Percentiles rank a stretch among this genome's conserved stretches.
Conservation (phyloP, 1,139 yeast genomes). For the Scheffersomyces titani region DNA sequence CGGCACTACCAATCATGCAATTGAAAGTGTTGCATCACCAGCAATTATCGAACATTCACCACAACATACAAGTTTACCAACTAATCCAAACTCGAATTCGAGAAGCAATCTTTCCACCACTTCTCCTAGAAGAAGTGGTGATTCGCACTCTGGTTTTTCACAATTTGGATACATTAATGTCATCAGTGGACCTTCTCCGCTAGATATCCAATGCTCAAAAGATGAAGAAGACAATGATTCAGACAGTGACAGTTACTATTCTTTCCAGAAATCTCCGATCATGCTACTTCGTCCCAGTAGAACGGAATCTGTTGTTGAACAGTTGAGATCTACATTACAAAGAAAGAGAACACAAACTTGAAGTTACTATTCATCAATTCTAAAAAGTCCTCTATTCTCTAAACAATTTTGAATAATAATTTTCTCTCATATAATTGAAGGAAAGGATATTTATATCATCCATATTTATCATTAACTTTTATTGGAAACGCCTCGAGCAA, state of each 20-base stretch:
- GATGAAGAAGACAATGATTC: not conserved
- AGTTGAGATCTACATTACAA: not conserved
- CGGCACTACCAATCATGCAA: not conserved
- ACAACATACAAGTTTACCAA: too few relatives aligned
- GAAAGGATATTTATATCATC: too few relatives aligned
- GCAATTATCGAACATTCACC: not conserved
- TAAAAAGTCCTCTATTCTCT: too few relatives aligned
- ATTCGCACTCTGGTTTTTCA: not conserved
- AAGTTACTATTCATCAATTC: not conserved
- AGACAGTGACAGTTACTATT: not conserved
- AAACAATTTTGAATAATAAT: too few relatives aligned
- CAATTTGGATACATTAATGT: not conserved
- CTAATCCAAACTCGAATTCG: too few relatives aligned
- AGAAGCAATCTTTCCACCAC: not conserved
- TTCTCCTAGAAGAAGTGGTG: not conserved
- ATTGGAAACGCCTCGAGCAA: too few relatives aligned
- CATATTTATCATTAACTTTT: too few relatives aligned
- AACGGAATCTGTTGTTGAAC: not conserved
- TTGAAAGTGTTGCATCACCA: not conserved
- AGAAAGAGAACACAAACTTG: not conserved
- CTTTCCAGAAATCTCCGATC: not conserved
- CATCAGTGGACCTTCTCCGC: not conserved
- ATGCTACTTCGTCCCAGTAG: not conserved
- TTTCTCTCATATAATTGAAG: too few relatives aligned
- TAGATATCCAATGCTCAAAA: not conserved